Evolutionary conservation across 345 rosid genomes (phyloP).

Genomic region (Sonneratia caseolaris): DNA sequence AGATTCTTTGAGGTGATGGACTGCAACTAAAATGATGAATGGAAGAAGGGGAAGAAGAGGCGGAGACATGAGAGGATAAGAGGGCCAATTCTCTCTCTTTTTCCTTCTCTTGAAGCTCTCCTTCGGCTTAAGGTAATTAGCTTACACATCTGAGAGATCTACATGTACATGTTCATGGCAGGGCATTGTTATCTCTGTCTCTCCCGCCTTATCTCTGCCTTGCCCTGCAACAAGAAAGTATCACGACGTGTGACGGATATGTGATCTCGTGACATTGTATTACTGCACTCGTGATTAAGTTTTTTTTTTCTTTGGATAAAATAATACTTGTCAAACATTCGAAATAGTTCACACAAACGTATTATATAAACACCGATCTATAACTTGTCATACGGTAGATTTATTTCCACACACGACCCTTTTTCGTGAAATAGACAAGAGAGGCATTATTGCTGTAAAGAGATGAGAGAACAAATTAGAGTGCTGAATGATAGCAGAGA

Average conservation of each 20-base stretch:
- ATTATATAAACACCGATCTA: too few relatives aligned
- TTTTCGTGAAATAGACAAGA: too few relatives aligned
- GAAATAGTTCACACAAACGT: too few relatives aligned
- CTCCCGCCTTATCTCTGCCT: background rate
- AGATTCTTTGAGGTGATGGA: conserved; percentile 2
- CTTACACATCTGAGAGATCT: too few relatives aligned
- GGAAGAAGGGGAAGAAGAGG: background rate
- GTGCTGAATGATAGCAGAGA: background rate
- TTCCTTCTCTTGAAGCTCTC: background rate
- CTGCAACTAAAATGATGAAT: conserved; percentile 4
- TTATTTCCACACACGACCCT: too few relatives aligned
- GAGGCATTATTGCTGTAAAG: too few relatives aligned
- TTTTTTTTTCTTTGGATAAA: too few relatives aligned
- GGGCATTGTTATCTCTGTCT: background rate
- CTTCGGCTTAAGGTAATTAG: conserved; percentile 7
- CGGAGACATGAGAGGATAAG: conserved; percentile 1
- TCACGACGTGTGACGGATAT: too few relatives aligned
- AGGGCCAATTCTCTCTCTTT: background rate
- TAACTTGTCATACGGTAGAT: too few relatives aligned
- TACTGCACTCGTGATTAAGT: too few relatives aligned
- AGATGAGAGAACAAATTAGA: background rate
- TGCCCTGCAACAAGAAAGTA: background rate
- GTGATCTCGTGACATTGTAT: too few relatives aligned
- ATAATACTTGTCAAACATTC: too few relatives aligned
- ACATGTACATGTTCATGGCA: background rate